Base-by-base conservation (phyloP, 2,329 filamentous ascomycete genomes). In the Alternaria metachromatica region DNA sequence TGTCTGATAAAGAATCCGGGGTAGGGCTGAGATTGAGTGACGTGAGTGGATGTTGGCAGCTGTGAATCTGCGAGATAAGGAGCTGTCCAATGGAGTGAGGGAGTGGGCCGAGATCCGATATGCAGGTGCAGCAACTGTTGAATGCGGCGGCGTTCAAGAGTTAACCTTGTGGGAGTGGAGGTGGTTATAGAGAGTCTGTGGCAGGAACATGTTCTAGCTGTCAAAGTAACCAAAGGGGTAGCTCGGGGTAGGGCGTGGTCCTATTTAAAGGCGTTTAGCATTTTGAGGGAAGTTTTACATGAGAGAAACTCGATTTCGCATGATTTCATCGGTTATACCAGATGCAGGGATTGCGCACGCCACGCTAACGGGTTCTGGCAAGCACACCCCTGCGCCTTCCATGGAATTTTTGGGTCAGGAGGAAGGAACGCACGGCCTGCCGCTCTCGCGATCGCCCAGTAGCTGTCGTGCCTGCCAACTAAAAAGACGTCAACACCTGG, bases 141-240 rank as follows among this genome's bases (percentile, higher is more conserved):
- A 45, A 60, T 37, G 60, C 48, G 37, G 62, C 59, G 43, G 61
- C 21, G 50, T 58, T 71, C 64, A 70, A 55, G 66, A 80, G 57
- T 77, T 77, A 68, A 76, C 75, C 66, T 77, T 78, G 74, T 80
- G 76, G 30, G 73, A 67, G 60, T 77, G 71, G 55, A 80, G 71
- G 69, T 75, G 72, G 67, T 76, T 74, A 41, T 72, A 67, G 30
- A 69, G 67, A 53, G 60, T 48, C 69, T 76, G 77, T 48, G 72
- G 71, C 69, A 75, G 67, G 58, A 76, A 78, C 77, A 80, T 80
- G 55, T 62, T 76, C 69, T 66, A 63, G 62, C 45, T 49, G 11
- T 33, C 25, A 33, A 45, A 43, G 10, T 45, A 57, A 45, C 8
- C 13, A 30, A 48, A 46, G 44, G 48, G n/a, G 20, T 26, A 45